A percentile compares a stretch with the other conserved stretches of the same genome.
These are phyloP conservation scores for Taphrina sp. DNA, from an alignment of 1,139 yeast genomes.

Conservation along the genomic window DNA sequence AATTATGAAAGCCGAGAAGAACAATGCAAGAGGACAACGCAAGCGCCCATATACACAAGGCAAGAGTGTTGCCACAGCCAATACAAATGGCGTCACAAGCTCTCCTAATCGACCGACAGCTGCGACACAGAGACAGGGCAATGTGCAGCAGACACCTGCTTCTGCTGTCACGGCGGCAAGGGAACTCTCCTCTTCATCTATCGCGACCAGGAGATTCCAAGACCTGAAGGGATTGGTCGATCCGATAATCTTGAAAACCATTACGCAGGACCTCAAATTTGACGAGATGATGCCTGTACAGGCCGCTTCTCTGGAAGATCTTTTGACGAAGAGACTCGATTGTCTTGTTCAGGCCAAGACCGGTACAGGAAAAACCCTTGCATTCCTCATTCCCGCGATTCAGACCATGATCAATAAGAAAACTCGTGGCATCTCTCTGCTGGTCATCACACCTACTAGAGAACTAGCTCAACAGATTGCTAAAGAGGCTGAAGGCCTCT, in stretches of 20 bases:
- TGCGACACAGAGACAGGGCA: not conserved
- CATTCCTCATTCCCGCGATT: constrained; percentile 91
- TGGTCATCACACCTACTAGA: constrained; percentile 83
- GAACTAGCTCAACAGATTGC: constrained; percentile 93
- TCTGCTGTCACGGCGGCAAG: constrained; percentile 16
- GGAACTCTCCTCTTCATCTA: constrained; percentile 1
- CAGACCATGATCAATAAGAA: constrained; percentile 86
- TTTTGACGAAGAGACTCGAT: constrained; percentile 90
- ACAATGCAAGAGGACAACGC: constrained; percentile 1
- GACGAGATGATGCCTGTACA: constrained; percentile 88
- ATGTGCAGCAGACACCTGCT: not conserved
- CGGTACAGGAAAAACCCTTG: constrained; percentile 96
- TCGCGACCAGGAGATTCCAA: constrained; percentile 10
- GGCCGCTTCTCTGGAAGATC: constrained; percentile 90
- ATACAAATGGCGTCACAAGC: constrained; percentile 1
- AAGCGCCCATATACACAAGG: constrained; percentile 6
- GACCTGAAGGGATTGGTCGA: constrained; percentile 10
- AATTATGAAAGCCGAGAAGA: constrained; percentile 10
- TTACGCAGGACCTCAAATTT: constrained; percentile 72
- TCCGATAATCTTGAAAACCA: constrained; percentile 26
- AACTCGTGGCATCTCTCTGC: constrained; percentile 72
- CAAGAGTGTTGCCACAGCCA: not conserved
- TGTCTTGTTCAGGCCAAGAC: constrained; percentile 98
- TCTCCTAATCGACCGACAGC: not conserved
- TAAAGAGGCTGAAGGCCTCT: constrained; percentile 90